Base-by-base conservation (phyloP, 129 eudicot species). In the Erigeron canadensis region DNA sequence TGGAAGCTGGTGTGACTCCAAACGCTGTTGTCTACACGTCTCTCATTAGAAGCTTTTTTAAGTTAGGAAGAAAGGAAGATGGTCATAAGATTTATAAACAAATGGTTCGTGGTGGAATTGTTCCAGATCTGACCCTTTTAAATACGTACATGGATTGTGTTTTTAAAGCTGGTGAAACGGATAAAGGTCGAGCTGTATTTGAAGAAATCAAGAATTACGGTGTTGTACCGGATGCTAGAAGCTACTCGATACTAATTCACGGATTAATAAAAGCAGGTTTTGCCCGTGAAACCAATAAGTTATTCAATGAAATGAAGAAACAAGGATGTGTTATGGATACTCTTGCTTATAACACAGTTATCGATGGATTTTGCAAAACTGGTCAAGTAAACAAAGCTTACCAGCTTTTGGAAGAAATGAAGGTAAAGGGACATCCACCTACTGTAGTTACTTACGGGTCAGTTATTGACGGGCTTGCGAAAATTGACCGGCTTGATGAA, bases 351-450 rank as follows among this genome's bases (percentile, higher is more conserved):
- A 94, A 94, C 82, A 81, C 95, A 3, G 86, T 94, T 58, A 94
- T 94, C 13, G 89, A 94, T 17, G 99, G 99, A 7, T 90, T 90
- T 61, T 94, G 99, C 75, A 94, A 94, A 79, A 81, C 91, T 0
- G 97, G 99, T 23, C 74, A 90, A 51, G 97, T 88, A 16, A 87
- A 94, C 53, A 90, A 87, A 64, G 99, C 97, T 10, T 94, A 90
- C 63, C 90, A 94, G 75, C 85, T 94, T 37, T 79, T 94, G n/a
- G 99, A 94, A 81, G 99, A 94, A 76, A 94, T 94, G 99, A 87
- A 88, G 61, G 83, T 75, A 10, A 94, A 86, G 69, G 96, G 97
- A 37, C 82, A 65, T 54, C 77, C 76, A 8, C 94, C 94, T 16
- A 87, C 93, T 56, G 93, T 94, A 5, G 91, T 94, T 19, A 94